Conservation (phyloP, 345 rosid species). For the Adansonia digitata region DNA sequence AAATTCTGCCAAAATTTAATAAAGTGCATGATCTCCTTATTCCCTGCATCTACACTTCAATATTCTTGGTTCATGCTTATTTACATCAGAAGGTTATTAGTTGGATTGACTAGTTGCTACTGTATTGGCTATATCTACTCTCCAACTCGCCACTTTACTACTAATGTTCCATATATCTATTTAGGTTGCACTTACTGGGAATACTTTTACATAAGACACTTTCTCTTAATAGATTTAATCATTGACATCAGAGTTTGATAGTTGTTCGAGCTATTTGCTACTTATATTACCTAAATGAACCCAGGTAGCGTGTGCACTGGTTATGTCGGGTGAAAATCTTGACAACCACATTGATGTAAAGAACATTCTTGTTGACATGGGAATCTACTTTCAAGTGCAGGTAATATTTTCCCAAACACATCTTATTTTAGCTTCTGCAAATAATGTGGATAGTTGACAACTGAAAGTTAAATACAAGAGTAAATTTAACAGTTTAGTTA, state of each 20-base stretch:
- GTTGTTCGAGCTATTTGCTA: neutral
- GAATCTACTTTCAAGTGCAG: conserved; percentile 83
- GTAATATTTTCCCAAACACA: conserved; percentile 19
- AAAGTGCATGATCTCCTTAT: neutral
- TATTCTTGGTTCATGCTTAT: neutral
- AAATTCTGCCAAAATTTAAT: neutral
- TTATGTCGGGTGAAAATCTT: conserved; percentile 67
- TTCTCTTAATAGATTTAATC: neutral
- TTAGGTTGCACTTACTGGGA: neutral
- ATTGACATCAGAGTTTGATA: neutral
- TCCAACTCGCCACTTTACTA: neutral
- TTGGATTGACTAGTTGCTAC: neutral
- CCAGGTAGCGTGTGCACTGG: conserved; percentile 84
- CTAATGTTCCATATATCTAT: neutral
- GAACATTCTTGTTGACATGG: conserved; percentile 67
- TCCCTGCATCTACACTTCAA: neutral
- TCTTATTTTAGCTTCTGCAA: neutral
- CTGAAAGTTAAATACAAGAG: neutral
- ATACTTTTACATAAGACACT: too few relatives aligned
- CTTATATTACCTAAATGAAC: neutral
- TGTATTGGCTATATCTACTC: neutral
- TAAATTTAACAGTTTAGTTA: neutral
- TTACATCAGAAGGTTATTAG: neutral
- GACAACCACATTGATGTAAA: conserved; percentile 58
- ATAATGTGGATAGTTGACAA: neutral